Evolutionary conservation across 1,139 yeast genomes (phyloP).

Genomic region (Taiozyma sp.): DNA sequence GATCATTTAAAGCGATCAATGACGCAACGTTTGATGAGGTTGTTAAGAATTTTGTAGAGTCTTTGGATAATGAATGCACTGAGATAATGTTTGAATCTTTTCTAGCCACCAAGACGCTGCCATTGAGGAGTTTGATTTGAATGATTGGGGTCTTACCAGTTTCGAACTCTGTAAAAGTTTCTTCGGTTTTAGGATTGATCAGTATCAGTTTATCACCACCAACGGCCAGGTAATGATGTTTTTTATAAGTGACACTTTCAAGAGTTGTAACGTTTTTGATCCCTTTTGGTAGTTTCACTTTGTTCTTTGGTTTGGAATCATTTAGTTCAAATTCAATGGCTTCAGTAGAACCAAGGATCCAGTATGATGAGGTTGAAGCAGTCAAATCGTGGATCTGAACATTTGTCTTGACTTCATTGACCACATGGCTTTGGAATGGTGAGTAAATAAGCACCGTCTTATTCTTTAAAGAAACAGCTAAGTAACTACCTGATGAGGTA

Average conservation of each 20-base stretch:
- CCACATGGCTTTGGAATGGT: constrained; percentile 33
- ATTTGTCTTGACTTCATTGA: constrained; percentile 31
- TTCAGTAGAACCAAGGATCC: constrained; percentile 22
- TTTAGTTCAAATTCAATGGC: constrained; percentile 23
- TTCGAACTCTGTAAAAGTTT: background rate
- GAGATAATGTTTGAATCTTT: background rate
- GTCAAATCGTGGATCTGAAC: constrained; percentile 23
- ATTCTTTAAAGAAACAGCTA: constrained; percentile 34
- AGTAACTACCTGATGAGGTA: constrained; percentile 13
- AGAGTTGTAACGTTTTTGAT: background rate
- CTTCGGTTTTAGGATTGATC: background rate
- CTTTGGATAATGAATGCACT: constrained; percentile 13
- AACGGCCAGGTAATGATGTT: background rate
- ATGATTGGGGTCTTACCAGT: background rate
- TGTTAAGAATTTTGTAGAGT: constrained; percentile 13
- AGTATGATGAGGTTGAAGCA: constrained; percentile 15
- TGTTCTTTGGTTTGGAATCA: constrained; percentile 18
- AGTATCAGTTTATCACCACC: constrained; percentile 2
- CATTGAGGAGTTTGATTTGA: background rate
- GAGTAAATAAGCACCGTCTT: constrained; percentile 39
- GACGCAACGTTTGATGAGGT: constrained; percentile 13
- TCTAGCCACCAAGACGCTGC: background rate
- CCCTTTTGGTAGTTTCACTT: constrained; percentile 6
- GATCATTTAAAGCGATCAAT: constrained; percentile 8
- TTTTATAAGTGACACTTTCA: background rate